Percentiles rank a stretch among this genome's conserved stretches.
phyloP scores from a whole-genome alignment of 257 asterid genomes.

The Solanum sejunctum region DNA sequence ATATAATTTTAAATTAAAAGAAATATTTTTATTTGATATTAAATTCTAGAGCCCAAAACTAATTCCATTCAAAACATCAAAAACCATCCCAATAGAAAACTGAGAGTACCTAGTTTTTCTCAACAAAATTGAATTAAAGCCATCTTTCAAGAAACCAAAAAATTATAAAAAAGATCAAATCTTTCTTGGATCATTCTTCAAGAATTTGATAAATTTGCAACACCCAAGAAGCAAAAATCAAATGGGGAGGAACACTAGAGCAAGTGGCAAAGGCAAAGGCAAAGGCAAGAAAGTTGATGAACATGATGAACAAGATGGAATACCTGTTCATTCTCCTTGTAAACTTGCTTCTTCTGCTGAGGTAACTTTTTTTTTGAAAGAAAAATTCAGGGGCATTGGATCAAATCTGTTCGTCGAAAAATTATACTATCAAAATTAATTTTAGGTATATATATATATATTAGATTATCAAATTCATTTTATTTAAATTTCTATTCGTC shows the following conservation, averaged over 20 bases:
- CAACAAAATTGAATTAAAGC: background rate
- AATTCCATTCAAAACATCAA: background rate
- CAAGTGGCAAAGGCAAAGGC: background rate
- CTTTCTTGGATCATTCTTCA: no score
- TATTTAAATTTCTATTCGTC: no score
- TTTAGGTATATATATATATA: background rate
- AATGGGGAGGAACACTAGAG: background rate
- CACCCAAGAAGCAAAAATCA: background rate
- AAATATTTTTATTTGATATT: no score
- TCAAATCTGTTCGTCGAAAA: background rate
- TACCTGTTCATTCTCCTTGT: slow-evolving; percentile 88
- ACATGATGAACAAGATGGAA: slow-evolving; percentile 65
- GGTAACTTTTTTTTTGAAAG: slow-evolving; percentile 14
- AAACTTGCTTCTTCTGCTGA: slow-evolving; percentile 53
- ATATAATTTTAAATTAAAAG: no score
- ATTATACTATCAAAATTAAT: background rate
- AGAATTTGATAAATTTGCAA: no score
- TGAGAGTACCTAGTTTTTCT: background rate
- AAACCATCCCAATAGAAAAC: background rate
- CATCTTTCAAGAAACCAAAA: background rate
- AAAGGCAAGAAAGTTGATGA: slow-evolving; percentile 16
- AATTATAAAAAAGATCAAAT: background rate
- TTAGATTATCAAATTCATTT: background rate
- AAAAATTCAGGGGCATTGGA: no score
- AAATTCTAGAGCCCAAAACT: background rate